Evolutionary conservation across 2,329 filamentous ascomycete species (phyloP), one percentile per base, ranked within the genome.

Genomic region (Botrytis fabae): DNA sequence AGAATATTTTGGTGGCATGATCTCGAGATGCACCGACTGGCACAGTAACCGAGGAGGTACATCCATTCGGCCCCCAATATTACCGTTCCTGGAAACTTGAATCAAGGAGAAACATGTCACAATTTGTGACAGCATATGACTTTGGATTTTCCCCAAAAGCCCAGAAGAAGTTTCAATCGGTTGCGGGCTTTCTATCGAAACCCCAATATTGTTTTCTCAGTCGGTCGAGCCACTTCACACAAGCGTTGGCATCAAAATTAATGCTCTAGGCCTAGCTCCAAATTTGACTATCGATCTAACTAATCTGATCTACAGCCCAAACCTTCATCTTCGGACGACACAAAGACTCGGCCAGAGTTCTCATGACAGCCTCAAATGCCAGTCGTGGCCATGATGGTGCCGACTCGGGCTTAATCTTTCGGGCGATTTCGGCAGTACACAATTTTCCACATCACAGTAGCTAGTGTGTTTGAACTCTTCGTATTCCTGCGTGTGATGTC

Each of bases 21-120:
- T 69, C 10, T 69, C 48, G 65, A 69, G 65, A 38, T 38, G n/a
- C 48, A 70, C 68, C 44, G 54, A 62, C 68, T 44, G 40, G 28
- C 35, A 62, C 35, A 62, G 51, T n/a, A 38, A 59, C 62, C 57
- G 38, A 70, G 38, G 42, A 54, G 54, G 28, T 70, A 70, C 68
- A 62, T 62, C 38, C 40, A 70, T 61, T 35, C 28, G 68, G 68
- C 68, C 68, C 68, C 68, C 68, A 62, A 70, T 57, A 38, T 70
- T 70, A 44, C 57, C 42, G 40, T 46, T 46, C 25, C 44, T 70
- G 40, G 22, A 46, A 61, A 60, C 51, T 44, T 28, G 25, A 42
- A 68, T 68, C 20, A 42, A 42, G 51, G 66, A 70, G 68, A 38
- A 46, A 70, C 40, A 44, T 70, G 51, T 70, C 68, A 70, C 68